These are phyloP conservation scores for Cinchona pubescens DNA, from an alignment of 257 asterid genomes.

Conservation along the genomic window DNA sequence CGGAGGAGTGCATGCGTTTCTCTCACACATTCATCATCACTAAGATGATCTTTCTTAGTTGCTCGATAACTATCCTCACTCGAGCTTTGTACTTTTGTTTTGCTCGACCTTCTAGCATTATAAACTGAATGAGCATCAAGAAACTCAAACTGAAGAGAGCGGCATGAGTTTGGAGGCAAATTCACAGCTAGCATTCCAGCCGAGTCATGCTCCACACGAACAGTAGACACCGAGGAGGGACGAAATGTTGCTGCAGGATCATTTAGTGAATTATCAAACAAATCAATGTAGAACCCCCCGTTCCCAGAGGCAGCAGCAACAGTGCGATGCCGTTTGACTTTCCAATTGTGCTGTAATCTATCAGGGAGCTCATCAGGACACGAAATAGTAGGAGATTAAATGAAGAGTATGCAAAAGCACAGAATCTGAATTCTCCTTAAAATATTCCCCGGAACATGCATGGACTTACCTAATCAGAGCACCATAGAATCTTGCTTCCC, in stretches of 20 bases:
- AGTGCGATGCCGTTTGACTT: slow-evolving; percentile 79
- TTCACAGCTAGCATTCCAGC: slow-evolving; percentile 97
- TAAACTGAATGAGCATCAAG: slow-evolving; percentile 49
- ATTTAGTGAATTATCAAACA: slow-evolving; percentile 76
- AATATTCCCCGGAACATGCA: neutral
- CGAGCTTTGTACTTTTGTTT: slow-evolving; percentile 20
- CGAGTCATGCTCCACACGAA: slow-evolving; percentile 80
- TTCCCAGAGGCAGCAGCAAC: slow-evolving; percentile 94
- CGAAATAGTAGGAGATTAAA: neutral
- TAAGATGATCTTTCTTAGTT: slow-evolving; percentile 38
- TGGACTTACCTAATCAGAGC: slow-evolving; percentile 80
- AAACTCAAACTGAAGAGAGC: slow-evolving; percentile 78
- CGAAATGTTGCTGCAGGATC: slow-evolving; percentile 70
- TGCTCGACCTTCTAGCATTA: slow-evolving; percentile 32
- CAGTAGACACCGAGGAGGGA: slow-evolving; percentile 71
- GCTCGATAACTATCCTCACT: slow-evolving; percentile 41
- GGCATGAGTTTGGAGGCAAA: slow-evolving; percentile 68
- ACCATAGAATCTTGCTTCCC: slow-evolving; percentile 98
- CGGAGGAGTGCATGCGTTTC: slow-evolving; percentile 68
- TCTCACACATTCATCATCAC: slow-evolving; percentile 66
- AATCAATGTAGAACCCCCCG: slow-evolving; percentile 90
- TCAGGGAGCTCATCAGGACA: slow-evolving; percentile 29
- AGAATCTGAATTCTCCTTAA: neutral
- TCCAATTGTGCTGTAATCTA: slow-evolving; percentile 99
- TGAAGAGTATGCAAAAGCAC: neutral